Base-by-base conservation (phyloP, 1,284 basidiomycete species). In the Uromyces viciae-fabae region DNA sequence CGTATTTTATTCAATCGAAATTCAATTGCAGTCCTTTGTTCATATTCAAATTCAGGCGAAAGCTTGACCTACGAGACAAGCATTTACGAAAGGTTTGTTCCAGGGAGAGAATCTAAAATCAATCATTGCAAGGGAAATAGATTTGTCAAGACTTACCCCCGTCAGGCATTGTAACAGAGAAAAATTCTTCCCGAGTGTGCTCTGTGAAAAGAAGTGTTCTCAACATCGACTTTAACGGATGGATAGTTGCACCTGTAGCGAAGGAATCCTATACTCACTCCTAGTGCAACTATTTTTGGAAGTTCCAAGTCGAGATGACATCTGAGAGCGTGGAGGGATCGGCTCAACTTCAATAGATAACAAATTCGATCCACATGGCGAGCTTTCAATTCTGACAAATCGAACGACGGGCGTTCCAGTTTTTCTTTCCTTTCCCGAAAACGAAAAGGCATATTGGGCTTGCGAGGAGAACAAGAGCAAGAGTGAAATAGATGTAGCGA, bases 401-500 rank as follows among this genome's bases (percentile, higher is more conserved):
- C 64, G 38, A 42, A n/a, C 43, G 38, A n/a, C 15, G n/a, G 14
- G 22, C 7, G 36, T 11, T 25, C 64, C 40, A 25, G 64, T 11
- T 42, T 40, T 40, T 66, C 64, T 66, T 25, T 66, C n/a, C 22
- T 25, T 15, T 66, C 64, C 38, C 64, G 64, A 66, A 66, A 66
- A n/a, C 64, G 64, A 42, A 42, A 66, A 66, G 43, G 38, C 64
- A 66, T 66, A n/a, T n/a, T n/a, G n/a, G n/a, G n/a, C n/a, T n/a
- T n/a, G n/a, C n/a, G n/a, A n/a, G n/a, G n/a, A n/a, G n/a, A n/a
- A n/a, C n/a, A n/a, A n/a, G n/a, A n/a, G n/a, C n/a, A n/a, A n/a
- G n/a, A n/a, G n/a, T n/a, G n/a, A n/a, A n/a, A n/a, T n/a, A n/a
- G n/a, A n/a, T n/a, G n/a, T n/a, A n/a, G n/a, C n/a, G n/a, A n/a